phyloP scores from a whole-genome alignment of 768 basidiomycete species.

The Cubamyces lactineus region DNA sequence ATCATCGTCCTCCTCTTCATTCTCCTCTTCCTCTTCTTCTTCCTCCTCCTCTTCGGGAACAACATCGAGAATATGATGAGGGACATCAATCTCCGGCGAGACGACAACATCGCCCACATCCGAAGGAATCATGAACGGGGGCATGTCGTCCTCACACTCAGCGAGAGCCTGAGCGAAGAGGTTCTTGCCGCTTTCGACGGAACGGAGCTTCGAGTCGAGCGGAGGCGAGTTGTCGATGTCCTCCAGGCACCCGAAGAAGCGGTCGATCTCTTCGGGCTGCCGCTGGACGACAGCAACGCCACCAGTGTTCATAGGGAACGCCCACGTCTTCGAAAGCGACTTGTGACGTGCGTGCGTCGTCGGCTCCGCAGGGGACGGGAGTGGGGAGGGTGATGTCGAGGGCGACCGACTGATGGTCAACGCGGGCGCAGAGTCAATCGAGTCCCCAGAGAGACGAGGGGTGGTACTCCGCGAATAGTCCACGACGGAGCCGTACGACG shows the following conservation, averaged over 20 bases:
- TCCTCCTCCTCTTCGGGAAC: constrained; percentile 53
- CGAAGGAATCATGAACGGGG: constrained; percentile 52
- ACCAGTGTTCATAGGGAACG: constrained; percentile 44
- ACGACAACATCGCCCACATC: constrained; percentile 44
- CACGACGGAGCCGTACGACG: constrained; percentile 34
- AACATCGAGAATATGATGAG: constrained; percentile 38
- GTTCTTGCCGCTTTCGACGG: constrained; percentile 57
- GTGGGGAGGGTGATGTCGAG: constrained; percentile 35
- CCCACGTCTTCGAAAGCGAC: constrained; percentile 71
- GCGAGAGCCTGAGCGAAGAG: constrained; percentile 58
- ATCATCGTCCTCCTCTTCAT: constrained; percentile 29
- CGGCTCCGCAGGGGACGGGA: constrained; percentile 30
- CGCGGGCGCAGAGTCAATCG: constrained; percentile 25
- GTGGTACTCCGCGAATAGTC: constrained; percentile 35
- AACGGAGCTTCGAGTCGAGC: constrained; percentile 43
- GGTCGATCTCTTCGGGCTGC: constrained; percentile 59
- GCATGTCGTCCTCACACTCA: constrained; percentile 49
- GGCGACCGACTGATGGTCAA: constrained; percentile 33
- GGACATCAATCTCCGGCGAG: constrained; percentile 39
- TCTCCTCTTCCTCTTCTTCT: constrained; percentile 44
- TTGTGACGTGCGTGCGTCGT: constrained; percentile 37
- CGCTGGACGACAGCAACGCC: constrained; percentile 27
- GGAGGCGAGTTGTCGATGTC: constrained; percentile 54
- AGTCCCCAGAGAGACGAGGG: constrained; percentile 33
- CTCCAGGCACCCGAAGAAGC: constrained; percentile 74